These are phyloP conservation scores for Globisporangium abappressorium DNA, from an alignment of 352 stramenopile species.

Conservation along the genomic window DNA sequence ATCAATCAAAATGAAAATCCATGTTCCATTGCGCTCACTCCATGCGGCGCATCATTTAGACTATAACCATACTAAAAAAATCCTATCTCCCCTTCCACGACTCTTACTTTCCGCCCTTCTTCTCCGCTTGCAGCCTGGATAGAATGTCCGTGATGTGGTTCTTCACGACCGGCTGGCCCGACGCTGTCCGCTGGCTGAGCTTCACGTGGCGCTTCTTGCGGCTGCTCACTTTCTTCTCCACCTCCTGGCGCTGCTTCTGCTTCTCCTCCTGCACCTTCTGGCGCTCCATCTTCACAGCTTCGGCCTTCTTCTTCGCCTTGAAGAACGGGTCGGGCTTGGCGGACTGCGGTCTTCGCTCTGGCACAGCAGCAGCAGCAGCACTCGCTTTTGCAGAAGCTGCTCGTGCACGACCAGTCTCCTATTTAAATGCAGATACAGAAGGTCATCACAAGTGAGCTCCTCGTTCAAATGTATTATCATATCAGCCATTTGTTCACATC, in stretches of 20 bases:
- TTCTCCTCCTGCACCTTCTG: slow-evolving; percentile 41
- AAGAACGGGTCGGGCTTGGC: slow-evolving; percentile 78
- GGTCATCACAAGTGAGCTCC: neutral
- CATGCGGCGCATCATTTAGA: neutral
- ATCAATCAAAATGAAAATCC: neutral
- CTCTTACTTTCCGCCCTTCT: slow-evolving; percentile 19
- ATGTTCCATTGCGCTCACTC: neutral
- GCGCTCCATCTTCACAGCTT: slow-evolving; percentile 49
- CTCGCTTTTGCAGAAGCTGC: neutral
- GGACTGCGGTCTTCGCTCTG: slow-evolving; percentile 13
- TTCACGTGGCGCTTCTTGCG: slow-evolving; percentile 89
- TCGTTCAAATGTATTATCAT: neutral
- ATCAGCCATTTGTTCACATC: neutral
- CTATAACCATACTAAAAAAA: slow-evolving; percentile 2
- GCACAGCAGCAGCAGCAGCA: slow-evolving; percentile 21
- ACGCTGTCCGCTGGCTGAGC: slow-evolving; percentile 72
- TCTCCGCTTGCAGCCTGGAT: slow-evolving; percentile 58
- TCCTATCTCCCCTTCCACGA: neutral
- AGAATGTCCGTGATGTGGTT: slow-evolving; percentile 87
- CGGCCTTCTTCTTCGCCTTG: slow-evolving; percentile 80
- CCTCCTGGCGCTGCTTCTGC: slow-evolving; percentile 42
- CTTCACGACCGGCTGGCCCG: slow-evolving; percentile 78
- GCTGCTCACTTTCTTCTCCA: slow-evolving; percentile 71
- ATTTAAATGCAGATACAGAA: neutral
- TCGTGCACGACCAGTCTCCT: neutral